Evolutionary conservation across 805 yeast genomes (phyloP), one percentile per base, ranked within the genome.

Genomic region (Torulaspora maleeae): DNA sequence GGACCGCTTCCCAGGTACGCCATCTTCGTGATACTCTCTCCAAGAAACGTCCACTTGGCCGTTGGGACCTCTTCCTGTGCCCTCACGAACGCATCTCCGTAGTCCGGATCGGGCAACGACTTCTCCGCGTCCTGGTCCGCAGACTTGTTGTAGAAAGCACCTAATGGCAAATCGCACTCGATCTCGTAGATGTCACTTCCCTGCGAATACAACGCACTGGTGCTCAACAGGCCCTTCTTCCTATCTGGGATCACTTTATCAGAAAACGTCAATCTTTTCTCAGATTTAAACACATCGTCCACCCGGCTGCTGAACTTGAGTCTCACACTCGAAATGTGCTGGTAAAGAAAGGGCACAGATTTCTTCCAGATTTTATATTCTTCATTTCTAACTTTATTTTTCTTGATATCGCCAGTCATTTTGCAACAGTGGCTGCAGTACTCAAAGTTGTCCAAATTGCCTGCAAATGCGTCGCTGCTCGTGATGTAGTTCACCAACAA

Each of bases 351-450:
- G 3, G 95, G 95, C 11, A 85, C 82, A 1, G 91, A 77, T 58
- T 86, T 86, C 62, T 86, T 87, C 96, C 96, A 87, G 15, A 73
- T 77, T 55, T 79, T 79, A 71, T 76, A 84, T 66, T 85, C 93
- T 64, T 85, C 95, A 56, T 85, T 85, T 49, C 75, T 72, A 8
- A 82, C 64, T 58, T 83, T 84, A 45, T 64, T 64, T 12, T 38
- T 47, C 38, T 45, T 51, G 28, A 51, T 45, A 30, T 51, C 55
- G 12, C 33, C 40, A 10, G 43, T 41, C 50, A 47, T 47, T 11
- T 29, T 42, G 29, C 25, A 22, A 22, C 25, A 8, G 10, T 22
- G 10, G 25, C 25, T 15, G n/a, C 19, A 32, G 9, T 32, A 15
- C 20, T 19, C 9, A 32, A 15, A 7, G 10, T 32, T 32, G 10